Evolutionary conservation across 306 rosid genomes (phyloP).

Genomic region (Castanea mollissima): DNA sequence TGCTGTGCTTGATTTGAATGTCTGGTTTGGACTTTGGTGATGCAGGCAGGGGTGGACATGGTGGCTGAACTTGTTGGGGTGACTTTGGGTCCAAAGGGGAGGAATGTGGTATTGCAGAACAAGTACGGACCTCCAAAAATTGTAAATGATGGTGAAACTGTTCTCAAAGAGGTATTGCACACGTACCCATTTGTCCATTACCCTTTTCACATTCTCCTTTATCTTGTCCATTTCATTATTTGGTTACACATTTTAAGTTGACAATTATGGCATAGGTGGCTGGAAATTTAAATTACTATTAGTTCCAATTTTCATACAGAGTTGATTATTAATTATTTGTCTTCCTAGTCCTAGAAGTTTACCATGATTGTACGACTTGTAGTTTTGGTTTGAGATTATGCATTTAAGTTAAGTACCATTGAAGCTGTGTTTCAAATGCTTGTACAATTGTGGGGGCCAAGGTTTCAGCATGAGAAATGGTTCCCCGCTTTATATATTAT

Average conservation of each 20-base stretch:
- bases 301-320: background rate
- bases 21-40: constrained; percentile 16
- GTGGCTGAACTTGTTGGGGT: constrained; percentile 89
- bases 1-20: constrained; percentile 5
- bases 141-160: constrained; percentile 92
- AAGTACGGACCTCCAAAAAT: constrained; percentile 95
- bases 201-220: background rate
- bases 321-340: background rate
- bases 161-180: constrained; percentile 68
- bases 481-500: background rate
- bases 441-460: background rate
- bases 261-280: background rate
- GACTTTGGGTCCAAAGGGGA: constrained; percentile 91
- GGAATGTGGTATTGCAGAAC: constrained; percentile 83
- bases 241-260: background rate
- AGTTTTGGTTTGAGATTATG: background rate
- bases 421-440: background rate
- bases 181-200: background rate
- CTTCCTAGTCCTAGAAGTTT: background rate
- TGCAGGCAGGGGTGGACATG: constrained; percentile 79
- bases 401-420: background rate
- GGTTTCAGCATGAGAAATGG: background rate
- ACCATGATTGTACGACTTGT: background rate
- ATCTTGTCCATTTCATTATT: background rate
- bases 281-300: background rate